Conservation (phyloP, 2,329 filamentous ascomycete genomes). For the Phyllosticta citriasiana region DNA sequence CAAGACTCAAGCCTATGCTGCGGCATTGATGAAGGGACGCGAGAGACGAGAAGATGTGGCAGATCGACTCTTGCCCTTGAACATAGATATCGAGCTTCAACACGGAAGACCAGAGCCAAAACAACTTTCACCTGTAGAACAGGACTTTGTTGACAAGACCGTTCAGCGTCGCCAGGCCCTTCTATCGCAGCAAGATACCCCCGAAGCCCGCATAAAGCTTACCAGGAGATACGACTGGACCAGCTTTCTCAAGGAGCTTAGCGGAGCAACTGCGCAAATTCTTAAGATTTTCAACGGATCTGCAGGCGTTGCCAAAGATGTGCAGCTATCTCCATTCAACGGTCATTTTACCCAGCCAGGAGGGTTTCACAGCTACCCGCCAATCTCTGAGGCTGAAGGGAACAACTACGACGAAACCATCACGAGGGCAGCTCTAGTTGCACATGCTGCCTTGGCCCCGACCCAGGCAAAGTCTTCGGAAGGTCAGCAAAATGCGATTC, state of each 20-base stretch:
- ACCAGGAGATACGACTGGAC: conserved; percentile 54
- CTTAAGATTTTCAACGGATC: conserved; percentile 46
- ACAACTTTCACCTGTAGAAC: conserved; percentile 46
- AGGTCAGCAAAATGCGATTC: conserved; percentile 4
- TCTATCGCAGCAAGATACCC: conserved; percentile 26
- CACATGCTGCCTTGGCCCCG: conserved; percentile 12
- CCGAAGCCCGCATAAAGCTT: conserved; percentile 38
- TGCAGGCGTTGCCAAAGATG: conserved; percentile 33
- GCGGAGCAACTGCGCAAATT: conserved; percentile 37
- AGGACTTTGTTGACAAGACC: conserved; percentile 37
- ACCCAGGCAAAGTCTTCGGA: conserved; percentile 5
- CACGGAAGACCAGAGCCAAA: conserved; percentile 44
- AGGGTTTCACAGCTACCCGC: conserved; percentile 1
- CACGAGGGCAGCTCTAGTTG: conserved; percentile 13
- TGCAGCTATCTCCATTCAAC: conserved; percentile 6
- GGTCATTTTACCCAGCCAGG: conserved; percentile 2
- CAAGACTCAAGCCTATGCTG: conserved; percentile 57
- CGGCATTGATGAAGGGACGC: conserved; percentile 33
- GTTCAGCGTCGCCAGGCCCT: conserved; percentile 44
- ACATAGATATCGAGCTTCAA: conserved; percentile 45
- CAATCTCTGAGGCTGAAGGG: conserved; percentile 2
- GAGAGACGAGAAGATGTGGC: conserved; percentile 43
- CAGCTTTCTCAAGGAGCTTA: conserved; percentile 48
- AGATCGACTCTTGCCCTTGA: conserved; percentile 49
- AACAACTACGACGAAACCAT: conserved; percentile 12